Evolutionary conservation across 2,329 filamentous ascomycete species (phyloP).

Genomic region (Catunica adiposa): DNA sequence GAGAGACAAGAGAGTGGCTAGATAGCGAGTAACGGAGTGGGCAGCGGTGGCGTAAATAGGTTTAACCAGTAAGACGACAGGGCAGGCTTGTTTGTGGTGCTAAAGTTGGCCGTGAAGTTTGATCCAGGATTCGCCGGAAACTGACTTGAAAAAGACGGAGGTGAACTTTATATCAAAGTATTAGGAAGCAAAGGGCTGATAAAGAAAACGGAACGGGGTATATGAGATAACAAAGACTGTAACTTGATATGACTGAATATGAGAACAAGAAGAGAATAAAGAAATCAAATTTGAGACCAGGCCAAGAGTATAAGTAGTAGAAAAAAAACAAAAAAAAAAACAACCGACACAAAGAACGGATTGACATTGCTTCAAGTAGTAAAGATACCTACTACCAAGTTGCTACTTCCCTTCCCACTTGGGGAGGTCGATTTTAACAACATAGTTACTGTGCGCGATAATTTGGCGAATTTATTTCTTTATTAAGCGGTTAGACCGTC

Average conservation of each 20-base stretch:
- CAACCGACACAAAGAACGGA: neutral
- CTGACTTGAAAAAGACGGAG: neutral
- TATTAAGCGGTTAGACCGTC: neutral
- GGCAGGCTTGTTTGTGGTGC: neutral
- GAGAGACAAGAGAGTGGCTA: neutral
- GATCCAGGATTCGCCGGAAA: neutral
- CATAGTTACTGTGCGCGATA: neutral
- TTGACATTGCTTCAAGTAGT: neutral
- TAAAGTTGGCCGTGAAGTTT: neutral
- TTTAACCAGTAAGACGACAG: neutral
- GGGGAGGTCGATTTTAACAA: neutral
- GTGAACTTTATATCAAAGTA: neutral
- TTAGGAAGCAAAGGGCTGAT: neutral
- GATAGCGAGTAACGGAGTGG: neutral
- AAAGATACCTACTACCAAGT: neutral
- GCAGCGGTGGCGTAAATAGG: neutral
- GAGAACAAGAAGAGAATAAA: neutral
- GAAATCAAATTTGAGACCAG: neutral
- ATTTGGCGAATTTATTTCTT: neutral
- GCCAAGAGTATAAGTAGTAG: neutral
- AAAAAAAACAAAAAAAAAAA: neutral
- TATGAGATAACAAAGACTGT: too few relatives aligned
- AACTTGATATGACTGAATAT: too few relatives aligned
- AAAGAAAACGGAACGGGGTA: too few relatives aligned
- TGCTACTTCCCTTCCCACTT: neutral